Percentiles rank a stretch among this genome's conserved stretches.
These are phyloP conservation scores for Hymenoscyphus occultus DNA, from an alignment of 2,329 filamentous ascomycete species.

Conservation along the genomic window DNA sequence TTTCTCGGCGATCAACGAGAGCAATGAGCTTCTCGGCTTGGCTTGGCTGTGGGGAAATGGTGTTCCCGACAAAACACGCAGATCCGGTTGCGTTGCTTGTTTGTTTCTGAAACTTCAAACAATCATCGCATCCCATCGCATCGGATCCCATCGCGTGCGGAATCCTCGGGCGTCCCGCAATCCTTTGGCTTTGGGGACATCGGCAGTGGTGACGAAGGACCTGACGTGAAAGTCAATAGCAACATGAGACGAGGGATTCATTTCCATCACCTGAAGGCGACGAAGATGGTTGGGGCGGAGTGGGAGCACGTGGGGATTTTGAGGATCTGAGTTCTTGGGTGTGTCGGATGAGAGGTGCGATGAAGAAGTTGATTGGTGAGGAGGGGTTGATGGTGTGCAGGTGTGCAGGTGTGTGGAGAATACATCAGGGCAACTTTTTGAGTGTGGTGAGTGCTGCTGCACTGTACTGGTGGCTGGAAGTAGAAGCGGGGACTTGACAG, in stretches of 20 bases:
- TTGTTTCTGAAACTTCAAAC: no score
- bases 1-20: background rate
- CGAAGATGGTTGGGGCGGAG: background rate
- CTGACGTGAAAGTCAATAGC: background rate
- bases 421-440: background rate
- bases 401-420: background rate
- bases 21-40: background rate
- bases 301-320: conserved; percentile 1
- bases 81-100: no score
- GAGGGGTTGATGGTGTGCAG: background rate
- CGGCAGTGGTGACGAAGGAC: no score
- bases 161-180: no score
- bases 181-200: no score
- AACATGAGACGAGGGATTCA: background rate
- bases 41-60: background rate
- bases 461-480: background rate
- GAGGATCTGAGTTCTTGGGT: background rate
- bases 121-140: no score
- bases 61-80: no score
- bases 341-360: background rate
- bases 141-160: no score
- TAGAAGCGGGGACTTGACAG: background rate
- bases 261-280: background rate
- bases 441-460: background rate
- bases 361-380: conserved; percentile 1